Conservation (phyloP, 2,329 filamentous ascomycete species). For the Teratosphaeria viscida region DNA sequence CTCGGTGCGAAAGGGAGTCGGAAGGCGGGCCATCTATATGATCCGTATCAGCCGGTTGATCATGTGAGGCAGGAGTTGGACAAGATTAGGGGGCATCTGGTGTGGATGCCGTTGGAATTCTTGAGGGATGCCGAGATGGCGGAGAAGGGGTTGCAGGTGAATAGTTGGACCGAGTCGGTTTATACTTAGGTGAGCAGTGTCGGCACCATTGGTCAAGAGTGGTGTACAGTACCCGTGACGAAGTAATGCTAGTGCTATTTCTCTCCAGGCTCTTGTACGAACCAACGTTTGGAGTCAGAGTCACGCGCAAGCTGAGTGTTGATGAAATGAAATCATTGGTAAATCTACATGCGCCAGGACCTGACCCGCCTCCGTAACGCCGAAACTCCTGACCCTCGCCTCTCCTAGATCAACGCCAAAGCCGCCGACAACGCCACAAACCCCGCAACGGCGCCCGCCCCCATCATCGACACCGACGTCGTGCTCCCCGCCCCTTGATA, state of each 20-base stretch:
- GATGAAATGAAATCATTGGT: background rate
- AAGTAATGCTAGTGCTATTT: background rate
- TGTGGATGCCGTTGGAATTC: constrained; percentile 92
- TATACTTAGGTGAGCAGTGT: constrained; percentile 47
- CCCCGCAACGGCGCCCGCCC: background rate
- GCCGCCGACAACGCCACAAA: background rate
- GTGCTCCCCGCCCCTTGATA: background rate
- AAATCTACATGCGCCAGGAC: background rate
- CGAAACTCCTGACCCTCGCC: background rate
- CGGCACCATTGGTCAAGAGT: background rate
- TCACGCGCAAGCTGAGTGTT: background rate
- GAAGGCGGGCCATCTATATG: constrained; percentile 79
- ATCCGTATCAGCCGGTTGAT: constrained; percentile 60
- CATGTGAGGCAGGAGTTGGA: constrained; percentile 68
- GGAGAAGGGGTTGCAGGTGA: constrained; percentile 76
- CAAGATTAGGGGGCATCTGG: constrained; percentile 69
- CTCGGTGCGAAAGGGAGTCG: constrained; percentile 46
- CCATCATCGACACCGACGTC: background rate
- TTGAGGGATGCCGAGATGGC: constrained; percentile 79
- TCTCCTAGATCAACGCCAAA: background rate
- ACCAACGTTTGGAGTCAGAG: background rate
- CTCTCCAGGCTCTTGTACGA: background rate
- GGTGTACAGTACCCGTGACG: background rate
- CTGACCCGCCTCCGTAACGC: background rate
- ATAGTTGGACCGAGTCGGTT: constrained; percentile 76